Evolutionary conservation across 306 rosid genomes (phyloP), one percentile per base, ranked within the genome.

Genomic region (Prunus dulcis): DNA sequence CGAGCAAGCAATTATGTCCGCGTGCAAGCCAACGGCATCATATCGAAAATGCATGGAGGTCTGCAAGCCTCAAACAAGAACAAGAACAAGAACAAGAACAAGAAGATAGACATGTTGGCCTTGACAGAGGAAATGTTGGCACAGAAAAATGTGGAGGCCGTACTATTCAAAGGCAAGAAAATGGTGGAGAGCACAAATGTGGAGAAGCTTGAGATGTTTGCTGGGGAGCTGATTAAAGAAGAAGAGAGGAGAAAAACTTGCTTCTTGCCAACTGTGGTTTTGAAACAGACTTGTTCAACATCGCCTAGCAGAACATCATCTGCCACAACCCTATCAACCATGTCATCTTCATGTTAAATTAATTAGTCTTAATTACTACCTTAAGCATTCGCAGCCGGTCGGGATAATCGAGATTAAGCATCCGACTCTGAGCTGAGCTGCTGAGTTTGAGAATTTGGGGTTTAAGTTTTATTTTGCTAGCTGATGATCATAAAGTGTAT

Each of bases 261-360:
- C 83, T 65, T 90, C 62, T 76, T 94, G 13, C 93, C 95, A 1
- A 86, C 77, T 2, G 96, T 94, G 20, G 79, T 84, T 27, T 78
- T 94, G 85, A 94, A 90, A 84, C 90, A 88, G 23, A 80, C 85
- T 1, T 90, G 91, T 9, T 87, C 93, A 0, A 89, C 88, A 0
- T 90, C 98, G 0, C 91, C 95, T 2, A 63, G 23, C 27, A 91
- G 98, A 79, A 92, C 97, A 62, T 92, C 98, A 19, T 92, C 95
- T 1, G 97, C 96, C 8, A 92, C 98, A 25, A 90, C 97, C 4
- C 75, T 89, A 4, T 94, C 98, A 13, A 76, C 87, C 43, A 53
- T 84, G 17, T 94, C 96, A n/a, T 94, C 93, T 4, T 83, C 82
- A 63, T 78, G 82, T 71, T 84, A 13, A 71, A 69, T 10, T 28